phyloP scores from a whole-genome alignment of 345 rosid genomes.

The Rhodamnia argentea region DNA sequence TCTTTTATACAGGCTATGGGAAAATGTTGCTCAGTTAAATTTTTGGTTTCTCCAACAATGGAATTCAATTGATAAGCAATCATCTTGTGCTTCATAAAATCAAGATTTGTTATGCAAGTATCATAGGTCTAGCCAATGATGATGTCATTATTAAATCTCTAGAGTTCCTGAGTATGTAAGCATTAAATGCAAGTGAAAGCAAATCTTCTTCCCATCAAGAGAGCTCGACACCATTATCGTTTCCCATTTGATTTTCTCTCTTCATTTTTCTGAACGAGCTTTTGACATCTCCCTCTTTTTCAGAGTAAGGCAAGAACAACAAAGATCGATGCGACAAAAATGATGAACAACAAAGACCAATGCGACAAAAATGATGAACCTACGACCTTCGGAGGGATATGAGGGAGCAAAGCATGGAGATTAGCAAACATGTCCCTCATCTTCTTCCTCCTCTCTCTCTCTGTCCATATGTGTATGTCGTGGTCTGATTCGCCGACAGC shows the following conservation, averaged over 20 bases:
- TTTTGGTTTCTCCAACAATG: neutral
- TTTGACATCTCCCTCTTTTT: neutral
- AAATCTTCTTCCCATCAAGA: neutral
- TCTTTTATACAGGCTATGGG: neutral
- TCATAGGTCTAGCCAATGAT: neutral
- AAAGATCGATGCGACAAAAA: neutral
- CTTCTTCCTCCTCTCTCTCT: slow-evolving; percentile 59
- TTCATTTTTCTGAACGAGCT: neutral
- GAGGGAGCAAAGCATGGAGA: slow-evolving; percentile 51
- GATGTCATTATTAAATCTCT: neutral
- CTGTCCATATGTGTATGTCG: slow-evolving; percentile 38
- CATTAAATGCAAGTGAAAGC: neutral
- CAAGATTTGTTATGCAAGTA: neutral
- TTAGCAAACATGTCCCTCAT: slow-evolving; percentile 46
- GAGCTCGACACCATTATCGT: neutral
- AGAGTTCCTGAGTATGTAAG: neutral
- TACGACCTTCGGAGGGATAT: slow-evolving; percentile 34
- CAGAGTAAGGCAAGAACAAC: neutral
- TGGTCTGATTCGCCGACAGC: slow-evolving; percentile 22
- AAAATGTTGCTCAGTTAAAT: neutral
- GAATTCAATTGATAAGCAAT: neutral
- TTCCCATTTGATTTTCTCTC: neutral
- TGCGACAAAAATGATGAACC: neutral
- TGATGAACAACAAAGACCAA: neutral
- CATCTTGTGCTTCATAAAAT: neutral